Conservation (phyloP, 148 eudicot genomes). For the Chenopodium suecicum region DNA sequence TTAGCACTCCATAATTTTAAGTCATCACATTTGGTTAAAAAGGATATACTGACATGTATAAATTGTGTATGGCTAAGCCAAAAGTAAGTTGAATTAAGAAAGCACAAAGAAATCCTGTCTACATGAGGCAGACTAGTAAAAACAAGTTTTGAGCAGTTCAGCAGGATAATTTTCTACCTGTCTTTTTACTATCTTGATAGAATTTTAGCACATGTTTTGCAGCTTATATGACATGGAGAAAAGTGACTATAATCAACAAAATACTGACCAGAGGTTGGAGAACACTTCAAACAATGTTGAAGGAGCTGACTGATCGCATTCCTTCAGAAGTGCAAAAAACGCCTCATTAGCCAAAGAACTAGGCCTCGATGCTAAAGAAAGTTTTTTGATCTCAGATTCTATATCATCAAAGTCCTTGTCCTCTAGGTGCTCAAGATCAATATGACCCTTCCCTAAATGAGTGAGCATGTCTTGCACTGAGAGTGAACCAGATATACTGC, state of each 20-base stretch:
- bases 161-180: no score
- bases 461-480: slow-evolving; percentile 30
- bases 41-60: not conserved
- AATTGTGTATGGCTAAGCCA: not conserved
- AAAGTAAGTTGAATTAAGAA: not conserved
- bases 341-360: slow-evolving; percentile 55
- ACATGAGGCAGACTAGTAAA: not conserved
- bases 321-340: slow-evolving; percentile 52
- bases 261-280: slow-evolving; percentile 68
- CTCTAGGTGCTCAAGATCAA: slow-evolving; percentile 21
- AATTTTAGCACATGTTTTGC: not conserved
- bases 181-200: no score
- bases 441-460: slow-evolving; percentile 26
- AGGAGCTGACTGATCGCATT: slow-evolving; percentile 77
- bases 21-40: not conserved
- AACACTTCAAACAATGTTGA: slow-evolving; percentile 56
- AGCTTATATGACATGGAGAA: not conserved
- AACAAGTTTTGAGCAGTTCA: not conserved
- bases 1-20: not conserved
- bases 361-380: slow-evolving; percentile 56
- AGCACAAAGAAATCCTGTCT: not conserved
- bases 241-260: not conserved
- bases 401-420: slow-evolving; percentile 54
- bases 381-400: slow-evolving; percentile 56
- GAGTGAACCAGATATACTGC: slow-evolving; percentile 22